Evolutionary conservation across 192 early-diverging fungal genomes (phyloP).

Genomic region (Rhizophagus prolifer): DNA sequence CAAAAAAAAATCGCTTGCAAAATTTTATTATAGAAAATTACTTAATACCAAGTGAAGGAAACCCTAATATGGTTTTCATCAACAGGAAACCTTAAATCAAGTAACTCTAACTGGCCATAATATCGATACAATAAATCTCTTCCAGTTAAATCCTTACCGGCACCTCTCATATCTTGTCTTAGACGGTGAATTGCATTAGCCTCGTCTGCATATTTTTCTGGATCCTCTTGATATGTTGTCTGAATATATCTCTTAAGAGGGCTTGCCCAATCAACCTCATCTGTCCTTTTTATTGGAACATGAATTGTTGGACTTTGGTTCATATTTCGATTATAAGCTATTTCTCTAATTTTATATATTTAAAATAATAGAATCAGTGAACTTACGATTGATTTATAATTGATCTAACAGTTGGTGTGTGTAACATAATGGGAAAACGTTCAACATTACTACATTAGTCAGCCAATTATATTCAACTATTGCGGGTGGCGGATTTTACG

Average conservation of each 20-base stretch:
- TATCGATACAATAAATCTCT: constrained; percentile 95
- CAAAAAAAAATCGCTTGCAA: not conserved
- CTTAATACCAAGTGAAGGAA: constrained; percentile 81
- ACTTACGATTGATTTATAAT: too few relatives aligned
- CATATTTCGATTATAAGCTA: constrained; percentile 31
- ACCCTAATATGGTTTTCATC: constrained; percentile 91
- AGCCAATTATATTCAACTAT: too few relatives aligned
- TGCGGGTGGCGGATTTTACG: too few relatives aligned
- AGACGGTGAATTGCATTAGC: constrained; percentile 84
- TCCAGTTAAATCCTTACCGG: constrained; percentile 90
- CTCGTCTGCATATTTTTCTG: constrained; percentile 83
- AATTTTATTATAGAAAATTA: not conserved
- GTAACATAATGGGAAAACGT: too few relatives aligned
- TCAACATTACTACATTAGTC: too few relatives aligned
- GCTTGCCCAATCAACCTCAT: constrained; percentile 86
- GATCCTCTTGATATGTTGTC: constrained; percentile 86
- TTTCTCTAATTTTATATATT: too few relatives aligned
- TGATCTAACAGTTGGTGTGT: too few relatives aligned
- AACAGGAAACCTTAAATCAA: constrained; percentile 91
- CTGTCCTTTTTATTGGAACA: constrained; percentile 82
- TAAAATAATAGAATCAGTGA: too few relatives aligned
- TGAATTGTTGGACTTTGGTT: constrained; percentile 57
- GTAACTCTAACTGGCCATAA: constrained; percentile 92
- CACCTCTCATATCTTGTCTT: constrained; percentile 94
- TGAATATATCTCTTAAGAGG: constrained; percentile 87